Conservation (phyloP, 1,139 yeast species). For the Magnusiomyces fungicola region DNA sequence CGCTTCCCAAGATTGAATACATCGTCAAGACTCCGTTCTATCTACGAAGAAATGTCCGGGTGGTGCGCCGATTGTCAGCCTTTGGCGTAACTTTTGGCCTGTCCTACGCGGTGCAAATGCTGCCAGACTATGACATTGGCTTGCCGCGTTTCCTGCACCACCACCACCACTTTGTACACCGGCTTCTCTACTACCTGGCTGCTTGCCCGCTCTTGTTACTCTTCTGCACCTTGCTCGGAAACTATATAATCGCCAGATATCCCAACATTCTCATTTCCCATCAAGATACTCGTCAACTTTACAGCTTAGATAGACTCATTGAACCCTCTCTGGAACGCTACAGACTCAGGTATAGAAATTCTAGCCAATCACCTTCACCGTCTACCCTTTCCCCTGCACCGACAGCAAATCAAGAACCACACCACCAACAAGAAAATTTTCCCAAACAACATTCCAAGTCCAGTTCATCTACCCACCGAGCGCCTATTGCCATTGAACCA, state of each 20-base stretch:
- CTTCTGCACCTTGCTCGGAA: neutral
- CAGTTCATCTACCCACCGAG: neutral
- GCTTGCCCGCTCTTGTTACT: neutral
- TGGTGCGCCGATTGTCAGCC: neutral
- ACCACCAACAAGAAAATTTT: neutral
- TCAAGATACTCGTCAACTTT: neutral
- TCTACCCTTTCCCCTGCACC: too few relatives aligned
- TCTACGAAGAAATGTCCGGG: neutral
- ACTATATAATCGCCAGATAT: neutral
- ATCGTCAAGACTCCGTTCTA: neutral
- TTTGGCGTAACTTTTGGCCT: neutral
- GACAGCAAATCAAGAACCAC: neutral
- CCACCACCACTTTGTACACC: neutral
- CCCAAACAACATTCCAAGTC: too few relatives aligned
- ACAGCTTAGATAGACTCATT: neutral
- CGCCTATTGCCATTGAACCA: neutral
- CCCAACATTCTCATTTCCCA: neutral
- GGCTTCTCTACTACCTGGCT: neutral
- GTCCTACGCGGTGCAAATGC: too few relatives aligned
- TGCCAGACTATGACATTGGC: neutral
- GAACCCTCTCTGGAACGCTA: neutral
- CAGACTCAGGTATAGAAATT: neutral
- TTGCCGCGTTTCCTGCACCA: neutral
- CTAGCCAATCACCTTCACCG: neutral
- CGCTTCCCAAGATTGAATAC: neutral